These are phyloP conservation scores for Polytrichum formosum DNA, from an alignment of 225 moss, liverwort and hornwort genomes.

Conservation along the genomic window DNA sequence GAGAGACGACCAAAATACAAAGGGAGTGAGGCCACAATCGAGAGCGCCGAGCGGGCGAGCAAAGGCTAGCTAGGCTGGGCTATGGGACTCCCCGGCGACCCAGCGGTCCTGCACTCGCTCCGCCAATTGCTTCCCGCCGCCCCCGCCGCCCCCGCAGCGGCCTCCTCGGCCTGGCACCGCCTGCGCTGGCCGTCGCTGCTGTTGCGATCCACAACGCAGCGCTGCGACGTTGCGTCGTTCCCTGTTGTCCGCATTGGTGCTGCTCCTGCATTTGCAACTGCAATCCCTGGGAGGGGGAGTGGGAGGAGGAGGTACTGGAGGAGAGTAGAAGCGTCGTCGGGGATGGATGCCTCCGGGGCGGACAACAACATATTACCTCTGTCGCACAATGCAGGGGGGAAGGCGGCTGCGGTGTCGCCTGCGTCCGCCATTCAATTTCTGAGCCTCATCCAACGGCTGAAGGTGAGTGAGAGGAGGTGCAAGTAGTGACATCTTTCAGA, in stretches of 20 bases:
- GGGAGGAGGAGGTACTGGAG: background rate
- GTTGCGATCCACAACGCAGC: background rate
- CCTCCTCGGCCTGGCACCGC: background rate
- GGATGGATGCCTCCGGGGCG: conserved; percentile 15
- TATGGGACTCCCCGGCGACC: conserved; percentile 27
- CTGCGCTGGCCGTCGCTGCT: background rate
- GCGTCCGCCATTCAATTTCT: conserved; percentile 78
- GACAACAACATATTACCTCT: conserved; percentile 12
- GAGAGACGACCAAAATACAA: conserved; percentile 13
- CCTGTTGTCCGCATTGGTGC: background rate
- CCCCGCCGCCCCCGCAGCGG: background rate
- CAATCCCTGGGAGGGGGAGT: background rate
- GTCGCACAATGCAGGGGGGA: background rate
- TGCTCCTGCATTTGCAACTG: background rate
- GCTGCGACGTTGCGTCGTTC: background rate
- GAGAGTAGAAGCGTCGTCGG: conserved; percentile 1
- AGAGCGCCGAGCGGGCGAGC: background rate
- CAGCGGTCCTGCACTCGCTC: conserved; percentile 10
- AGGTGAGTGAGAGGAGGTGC: conserved; percentile 25
- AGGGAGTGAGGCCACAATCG: background rate
- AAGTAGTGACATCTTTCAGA: background rate
- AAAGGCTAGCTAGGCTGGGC: background rate
- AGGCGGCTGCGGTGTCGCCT: conserved; percentile 43
- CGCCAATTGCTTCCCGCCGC: conserved; percentile 7
- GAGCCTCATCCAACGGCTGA: conserved; percentile 80